Evolutionary conservation across 192 early-diverging fungal species (phyloP).

Genomic region (Umbelopsis sp.): DNA sequence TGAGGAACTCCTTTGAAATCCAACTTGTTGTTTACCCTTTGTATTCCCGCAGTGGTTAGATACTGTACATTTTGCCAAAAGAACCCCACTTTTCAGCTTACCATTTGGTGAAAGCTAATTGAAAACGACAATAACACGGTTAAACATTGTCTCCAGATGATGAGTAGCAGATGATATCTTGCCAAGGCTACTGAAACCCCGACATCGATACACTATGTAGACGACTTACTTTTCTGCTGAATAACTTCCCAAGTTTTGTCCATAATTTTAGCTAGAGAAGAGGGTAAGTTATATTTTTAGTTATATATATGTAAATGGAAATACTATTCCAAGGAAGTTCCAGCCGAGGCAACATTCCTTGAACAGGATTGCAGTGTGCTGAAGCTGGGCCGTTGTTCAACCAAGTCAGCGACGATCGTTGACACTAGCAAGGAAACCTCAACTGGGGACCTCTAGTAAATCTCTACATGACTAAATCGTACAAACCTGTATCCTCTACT

Average conservation of each 20-base stretch:
- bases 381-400: too few relatives aligned
- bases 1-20: constrained; percentile 48
- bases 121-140: constrained; percentile 5
- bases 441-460: too few relatives aligned
- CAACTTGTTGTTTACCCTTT: constrained; percentile 80
- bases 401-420: neutral
- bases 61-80: neutral
- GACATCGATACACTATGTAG: neutral
- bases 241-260: constrained; percentile 85
- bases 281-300: neutral
- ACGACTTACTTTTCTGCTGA: constrained; percentile 86
- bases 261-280: constrained; percentile 55
- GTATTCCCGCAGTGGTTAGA: neutral
- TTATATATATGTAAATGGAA: neutral
- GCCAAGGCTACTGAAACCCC: neutral
- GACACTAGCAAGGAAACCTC: neutral
- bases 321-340: neutral
- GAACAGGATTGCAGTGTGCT: too few relatives aligned
- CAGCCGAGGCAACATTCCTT: too few relatives aligned
- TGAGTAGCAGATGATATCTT: neutral
- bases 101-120: constrained; percentile 83
- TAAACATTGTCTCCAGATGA: neutral
- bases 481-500: constrained; percentile 55
- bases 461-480: neutral
- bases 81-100: constrained; percentile 19